A percentile compares a stretch with the other conserved stretches of the same genome.
Evolutionary conservation across 2,329 filamentous ascomycete genomes (phyloP).

Genomic region (Aspergillus sclerotialis): DNA sequence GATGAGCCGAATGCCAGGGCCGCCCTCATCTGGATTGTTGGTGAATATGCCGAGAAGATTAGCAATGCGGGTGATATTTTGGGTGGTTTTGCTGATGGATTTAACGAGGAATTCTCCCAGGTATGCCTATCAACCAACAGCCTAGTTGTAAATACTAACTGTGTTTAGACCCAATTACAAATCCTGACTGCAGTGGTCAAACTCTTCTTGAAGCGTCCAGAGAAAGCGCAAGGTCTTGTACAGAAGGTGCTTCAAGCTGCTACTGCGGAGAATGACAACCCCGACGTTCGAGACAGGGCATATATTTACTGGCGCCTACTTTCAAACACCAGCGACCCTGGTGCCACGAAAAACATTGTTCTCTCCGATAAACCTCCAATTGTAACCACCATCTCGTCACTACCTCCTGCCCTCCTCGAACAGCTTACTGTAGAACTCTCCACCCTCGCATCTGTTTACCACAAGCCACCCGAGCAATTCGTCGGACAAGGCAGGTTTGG

Average conservation of each 20-base stretch:
- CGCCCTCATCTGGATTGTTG: conserved; percentile 96
- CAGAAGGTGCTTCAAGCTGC: conserved; percentile 91
- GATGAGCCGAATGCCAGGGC: conserved; percentile 89
- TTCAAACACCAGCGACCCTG: conserved; percentile 70
- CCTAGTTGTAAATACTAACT: conserved; percentile 20
- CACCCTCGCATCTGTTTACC: conserved; percentile 92
- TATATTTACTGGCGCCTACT: conserved; percentile 98
- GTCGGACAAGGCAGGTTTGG: conserved; percentile 91
- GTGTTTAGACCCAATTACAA: conserved; percentile 78
- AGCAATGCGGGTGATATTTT: conserved; percentile 96
- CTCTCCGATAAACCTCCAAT: conserved; percentile 93
- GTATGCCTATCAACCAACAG: conserved; percentile 38
- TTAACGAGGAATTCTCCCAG: conserved; percentile 94
- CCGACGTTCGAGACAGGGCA: conserved; percentile 91
- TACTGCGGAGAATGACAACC: conserved; percentile 93
- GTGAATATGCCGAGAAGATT: conserved; percentile 98
- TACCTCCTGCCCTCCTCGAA: conserved; percentile 77
- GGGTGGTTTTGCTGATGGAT: conserved; percentile 82
- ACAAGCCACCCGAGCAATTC: conserved; percentile 97
- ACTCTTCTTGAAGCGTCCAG: conserved; percentile 92
- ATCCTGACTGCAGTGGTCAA: conserved; percentile 97
- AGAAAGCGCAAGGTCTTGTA: conserved; percentile 81
- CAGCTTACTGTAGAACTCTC: conserved; percentile 87
- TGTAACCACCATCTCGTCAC: conserved; percentile 82
- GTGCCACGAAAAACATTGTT: conserved; percentile 87